Base-by-base conservation (phyloP, 768 basidiomycete species). In the Tulasnella sp. region DNA sequence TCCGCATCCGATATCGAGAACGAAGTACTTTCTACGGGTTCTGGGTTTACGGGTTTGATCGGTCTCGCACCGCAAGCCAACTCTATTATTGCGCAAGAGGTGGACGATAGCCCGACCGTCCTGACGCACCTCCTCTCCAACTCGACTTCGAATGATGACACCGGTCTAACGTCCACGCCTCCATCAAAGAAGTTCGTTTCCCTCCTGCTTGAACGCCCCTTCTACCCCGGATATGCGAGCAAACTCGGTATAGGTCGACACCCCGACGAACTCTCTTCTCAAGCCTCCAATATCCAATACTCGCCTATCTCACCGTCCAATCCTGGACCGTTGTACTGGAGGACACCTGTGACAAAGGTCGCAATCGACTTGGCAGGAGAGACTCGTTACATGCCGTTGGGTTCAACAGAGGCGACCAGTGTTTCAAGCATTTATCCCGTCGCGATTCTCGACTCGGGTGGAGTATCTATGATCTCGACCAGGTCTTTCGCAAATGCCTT, bases 21-120 rank as follows among this genome's bases (percentile, higher is more conserved):
- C 45, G 93, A 94, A 81, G 88, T 88, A 0, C 86, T 94, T 8
- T 82, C 86, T 0, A 79, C 85, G 11, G 74, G 74, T 11, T 19
- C 74, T 14, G 78, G 83, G 15, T 94, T 91, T 81, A 85, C 83
- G 77, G 93, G 93, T 36, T 86, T 93, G 72, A 85, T 93, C 6
- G 93, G 92, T 22, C 88, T 94, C 68, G 91, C 91, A 1, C 88
- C 93, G 36, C 91, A 93, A 31, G 82, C 84, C 67, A 89, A 93
- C 83, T 91, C 90, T n/a, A 78, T 89, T 77, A 93, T 94, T 72
- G 85, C 89, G 4, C 85, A 89, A 82, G 77, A 82, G 12, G 77
- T 68, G 39, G 14, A 72, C 42, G 34, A 92, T 78, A 92, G 92
- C 67, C 90, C 92, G 3, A 81, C 89, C 0, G 85, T 90, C 82